Conservation (phyloP, 768 basidiomycete genomes). For the Boletus pseudo-olivaceus region DNA sequence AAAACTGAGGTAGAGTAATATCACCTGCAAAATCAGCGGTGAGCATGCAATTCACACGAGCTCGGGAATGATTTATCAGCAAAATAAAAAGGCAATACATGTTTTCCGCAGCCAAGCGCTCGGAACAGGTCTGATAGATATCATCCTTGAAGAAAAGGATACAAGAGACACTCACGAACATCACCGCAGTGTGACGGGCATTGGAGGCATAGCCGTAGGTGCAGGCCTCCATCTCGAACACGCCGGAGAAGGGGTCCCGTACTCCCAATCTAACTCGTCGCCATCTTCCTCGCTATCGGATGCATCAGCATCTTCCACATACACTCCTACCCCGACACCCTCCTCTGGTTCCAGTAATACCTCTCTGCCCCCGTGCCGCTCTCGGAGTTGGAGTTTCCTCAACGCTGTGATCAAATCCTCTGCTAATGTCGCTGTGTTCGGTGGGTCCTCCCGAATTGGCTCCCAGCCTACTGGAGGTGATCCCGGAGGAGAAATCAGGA, state of each 20-base stretch:
- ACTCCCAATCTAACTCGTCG: constrained; percentile 53
- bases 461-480: constrained; percentile 99
- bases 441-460: constrained; percentile 84
- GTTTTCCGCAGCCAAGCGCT: constrained; percentile 53
- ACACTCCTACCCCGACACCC: constrained; percentile 70
- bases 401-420: constrained; percentile 84
- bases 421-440: constrained; percentile 78
- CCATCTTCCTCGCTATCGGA: constrained; percentile 28
- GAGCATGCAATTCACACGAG: constrained; percentile 1
- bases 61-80: constrained; percentile 13
- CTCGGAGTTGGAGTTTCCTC: constrained; percentile 58
- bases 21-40: constrained; percentile 13
- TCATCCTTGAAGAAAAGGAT: constrained; percentile 48
- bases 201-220: constrained; percentile 58
- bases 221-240: constrained; percentile 48
- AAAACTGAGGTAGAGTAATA: not conserved
- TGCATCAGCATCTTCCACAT: constrained; percentile 69
- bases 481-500: constrained; percentile 96
- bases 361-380: constrained; percentile 41
- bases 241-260: constrained; percentile 46
- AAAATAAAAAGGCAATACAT: constrained; percentile 61
- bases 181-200: constrained; percentile 26
- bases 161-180: constrained; percentile 22
- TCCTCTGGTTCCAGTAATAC: constrained; percentile 67
- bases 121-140: constrained; percentile 78